phyloP scores from a whole-genome alignment of 2,329 filamentous ascomycete genomes.

The Penicillium olsonii region DNA sequence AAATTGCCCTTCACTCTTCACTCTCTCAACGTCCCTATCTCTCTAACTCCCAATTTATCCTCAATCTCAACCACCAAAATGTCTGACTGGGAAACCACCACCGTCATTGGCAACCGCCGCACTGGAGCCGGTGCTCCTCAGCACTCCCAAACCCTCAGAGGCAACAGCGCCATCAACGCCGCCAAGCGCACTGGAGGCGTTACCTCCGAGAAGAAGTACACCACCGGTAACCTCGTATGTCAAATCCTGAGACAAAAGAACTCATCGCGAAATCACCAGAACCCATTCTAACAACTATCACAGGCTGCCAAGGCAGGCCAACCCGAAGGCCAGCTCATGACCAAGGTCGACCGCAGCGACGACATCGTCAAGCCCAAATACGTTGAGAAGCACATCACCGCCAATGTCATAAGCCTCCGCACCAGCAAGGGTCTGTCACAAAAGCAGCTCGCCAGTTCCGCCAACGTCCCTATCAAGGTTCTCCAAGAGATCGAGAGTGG shows the following conservation, averaged over 20 bases:
- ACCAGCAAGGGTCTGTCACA: conserved; percentile 89
- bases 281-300: conserved; percentile 13
- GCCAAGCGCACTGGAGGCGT: conserved; percentile 78
- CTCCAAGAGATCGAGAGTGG: conserved; percentile 86
- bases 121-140: conserved; percentile 61
- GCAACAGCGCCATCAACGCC: conserved; percentile 82
- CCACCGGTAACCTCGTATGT: conserved; percentile 72
- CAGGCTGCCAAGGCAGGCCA: conserved; percentile 50
- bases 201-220: conserved; percentile 91
- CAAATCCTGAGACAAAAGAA: neutral
- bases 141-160: conserved; percentile 86
- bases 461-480: conserved; percentile 79
- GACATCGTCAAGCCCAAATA: conserved; percentile 98
- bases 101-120: conserved; percentile 90
- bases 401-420: conserved; percentile 78
- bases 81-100: conserved; percentile 85
- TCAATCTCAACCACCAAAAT: conserved; percentile 35
- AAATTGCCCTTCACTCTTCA: conserved; percentile 33
- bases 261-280: neutral
- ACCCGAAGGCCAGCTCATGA: conserved; percentile 87
- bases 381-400: conserved; percentile 75
- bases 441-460: conserved; percentile 81
- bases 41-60: conserved; percentile 3
- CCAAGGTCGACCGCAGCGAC: conserved; percentile 95
- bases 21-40: conserved; percentile 32